Evolutionary conservation across 140 eudicot genomes (phyloP), one percentile per base, ranked within the genome.

Genomic region (Senecio squalidus): DNA sequence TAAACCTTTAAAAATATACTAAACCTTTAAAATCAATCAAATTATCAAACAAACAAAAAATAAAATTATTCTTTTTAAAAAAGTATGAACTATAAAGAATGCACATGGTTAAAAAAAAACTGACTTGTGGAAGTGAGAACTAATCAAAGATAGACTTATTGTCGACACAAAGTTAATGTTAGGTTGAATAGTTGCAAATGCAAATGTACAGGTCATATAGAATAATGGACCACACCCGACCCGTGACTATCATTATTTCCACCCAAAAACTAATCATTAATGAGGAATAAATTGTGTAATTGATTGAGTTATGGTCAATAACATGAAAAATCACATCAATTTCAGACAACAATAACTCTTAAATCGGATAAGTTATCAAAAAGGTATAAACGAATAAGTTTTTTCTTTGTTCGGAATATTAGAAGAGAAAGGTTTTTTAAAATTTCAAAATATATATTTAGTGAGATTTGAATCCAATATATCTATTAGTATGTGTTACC

Each of bases 141-240:
- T 61, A 18, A 61, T 28, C 20, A 33, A 29, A 62, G n/a, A 62
- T 44, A 46, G 68, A 60, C 54, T 60, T 1, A 25, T 28, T 27
- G 40, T 24, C 51, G 40, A 51, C 52, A 38, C 21, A 49, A 44
- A 14, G 65, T 58, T 62, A 34, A 3, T 51, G 57, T 49, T 24
- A 41, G 43, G 1, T 51, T 64, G 38, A 64, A 36, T 31, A n/a
- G n/a, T 40, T 40, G 4, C 14, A 47, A 9, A n/a, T 50, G 70
- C 40, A 25, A n/a, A 24, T 21, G 69, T 8, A 48, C 33, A 48
- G 26, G 34, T 31, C 16, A 20, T 25, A 50, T 36, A 11, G 18
- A 50, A 53, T 13, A 16, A 39, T 53, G 70, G 62, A 65, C 71
- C 71, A 65, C 71, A 53, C 68, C 34, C 70, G 60, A 64, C 70